Base-by-base conservation (phyloP, 352 stramenopile genomes). In the Phytophthora crassamura region DNA sequence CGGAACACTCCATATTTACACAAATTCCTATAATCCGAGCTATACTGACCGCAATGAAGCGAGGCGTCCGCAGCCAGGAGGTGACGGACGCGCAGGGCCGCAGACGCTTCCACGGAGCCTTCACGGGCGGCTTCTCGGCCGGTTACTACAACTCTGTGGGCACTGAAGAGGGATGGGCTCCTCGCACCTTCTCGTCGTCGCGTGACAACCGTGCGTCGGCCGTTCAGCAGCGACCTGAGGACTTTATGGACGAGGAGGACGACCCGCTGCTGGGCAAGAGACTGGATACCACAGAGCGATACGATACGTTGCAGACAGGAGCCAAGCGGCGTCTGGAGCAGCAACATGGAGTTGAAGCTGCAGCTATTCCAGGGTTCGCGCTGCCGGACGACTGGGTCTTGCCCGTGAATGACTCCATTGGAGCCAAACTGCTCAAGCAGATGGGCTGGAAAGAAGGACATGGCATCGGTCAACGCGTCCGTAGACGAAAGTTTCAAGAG, bases 171-270 rank as follows among this genome's bases (percentile, higher is more conserved):
- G 93, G 93, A 77, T 98, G 92, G 91, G 72, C 77, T 39, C 93
- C 93, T 6, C 72, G 58, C 16, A 79, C 77, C 12, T 98, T 98
- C 64, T 75, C 77, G 7, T 98, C 90, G 4, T 97, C 92, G 16
- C 80, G 91, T 16, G 18, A 51, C 5, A 67, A 67, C 54, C 77
- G 75, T 32, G 63, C 68, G n/a, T 58, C 67, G 7, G 53, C 66
- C 5, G 48, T 80, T 14, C 54, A 82, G 36, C 89, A 97, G 52
- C 80, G 81, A 32, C 73, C 90, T 2, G 90, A 97, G 75, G 93
- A 98, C 71, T 98, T 98, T 46, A 98, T 98, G 91, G 93, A 98
- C 60, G 89, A 96, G 35, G 93, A 98, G 5, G 93, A 98, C 67
- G 91, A 97, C 43, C 89, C 91, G 9, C 70, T 98, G 12, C 77